Base-by-base conservation (phyloP, 2,329 filamentous ascomycete genomes). In the Aspergillus aculeatinus region DNA sequence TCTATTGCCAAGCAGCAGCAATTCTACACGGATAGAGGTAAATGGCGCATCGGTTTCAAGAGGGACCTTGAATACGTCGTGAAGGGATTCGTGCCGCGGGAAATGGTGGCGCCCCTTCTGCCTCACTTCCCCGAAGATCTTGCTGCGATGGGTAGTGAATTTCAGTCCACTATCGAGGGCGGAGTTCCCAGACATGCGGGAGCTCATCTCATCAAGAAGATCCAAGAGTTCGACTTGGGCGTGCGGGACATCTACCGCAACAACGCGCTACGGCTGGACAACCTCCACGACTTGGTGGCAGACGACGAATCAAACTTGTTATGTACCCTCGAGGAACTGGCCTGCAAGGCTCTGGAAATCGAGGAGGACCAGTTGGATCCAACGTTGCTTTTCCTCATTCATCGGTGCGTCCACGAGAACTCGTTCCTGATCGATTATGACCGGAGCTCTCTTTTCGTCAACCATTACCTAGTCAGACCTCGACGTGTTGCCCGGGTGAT, bases 391-490 rank as follows among this genome's bases (percentile, higher is more conserved):
- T 77, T 72, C 64, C 68, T 72, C 5, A 70, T 77, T 21, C 76
- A 78, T 52, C 71, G 65, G 49, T 70, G 72, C 12, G 63, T 71
- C 19, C 67, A 72, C 25, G 70, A 64, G 5, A 58, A 72, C 48
- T 64, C 74, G 1, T 76, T 77, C 50, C 61, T 76, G 12, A 70
- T 79, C 25, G 67, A 74, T 23, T 65, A 67, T 35, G 74, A 77
- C 50, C 67, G 66, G 19, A 70, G 67, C 23, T 72, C 72, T 19
- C 61, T 74, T 3, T 75, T 77, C 33, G 66, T 70, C 10, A 69
- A 74, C 52, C 72, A 60, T 67, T 84, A 69, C 78, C 80, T 71
- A 73, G 65, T 88, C 21, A 77, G 83, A 23, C 81, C 85, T 5
- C 83, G 81, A 60, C 71, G 77, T 25, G 78, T 85, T 44, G 78